Evolutionary conservation across 345 rosid genomes (phyloP).

Genomic region (Eucalyptus paniculata): DNA sequence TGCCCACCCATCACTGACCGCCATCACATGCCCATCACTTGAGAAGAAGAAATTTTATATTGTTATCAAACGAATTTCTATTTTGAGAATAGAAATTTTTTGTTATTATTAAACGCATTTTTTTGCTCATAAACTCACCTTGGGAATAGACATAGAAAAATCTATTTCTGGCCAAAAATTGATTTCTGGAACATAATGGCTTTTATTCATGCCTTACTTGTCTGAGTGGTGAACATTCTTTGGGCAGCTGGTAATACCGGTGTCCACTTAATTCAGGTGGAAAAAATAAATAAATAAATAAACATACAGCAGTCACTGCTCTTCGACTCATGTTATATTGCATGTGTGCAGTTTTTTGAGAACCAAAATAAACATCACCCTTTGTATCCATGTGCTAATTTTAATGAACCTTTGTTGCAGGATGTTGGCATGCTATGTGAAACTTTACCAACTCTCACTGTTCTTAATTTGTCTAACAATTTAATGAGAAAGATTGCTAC

Average conservation of each 20-base stretch:
- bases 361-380: neutral
- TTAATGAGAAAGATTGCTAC: slow-evolving; percentile 27
- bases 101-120: too few species aligned
- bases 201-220: neutral
- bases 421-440: slow-evolving; percentile 58
- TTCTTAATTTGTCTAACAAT: slow-evolving; percentile 63
- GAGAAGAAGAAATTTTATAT: too few species aligned
- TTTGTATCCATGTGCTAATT: neutral
- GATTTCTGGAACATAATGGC: too few species aligned
- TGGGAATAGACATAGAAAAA: too few species aligned
- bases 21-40: accelerated
- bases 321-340: neutral
- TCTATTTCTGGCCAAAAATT: too few species aligned
- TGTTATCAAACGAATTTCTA: too few species aligned
- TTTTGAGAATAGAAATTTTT: accelerated
- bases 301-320: neutral
- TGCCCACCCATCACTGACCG: too few species aligned
- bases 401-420: slow-evolving; percentile 21
- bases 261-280: neutral
- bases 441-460: slow-evolving; percentile 50
- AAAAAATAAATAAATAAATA: neutral
- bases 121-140: too few species aligned
- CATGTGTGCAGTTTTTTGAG: neutral
- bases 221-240: neutral
- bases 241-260: neutral